Base-by-base conservation (phyloP, 2,329 filamentous ascomycete species). In the Nothopassalora personata region DNA sequence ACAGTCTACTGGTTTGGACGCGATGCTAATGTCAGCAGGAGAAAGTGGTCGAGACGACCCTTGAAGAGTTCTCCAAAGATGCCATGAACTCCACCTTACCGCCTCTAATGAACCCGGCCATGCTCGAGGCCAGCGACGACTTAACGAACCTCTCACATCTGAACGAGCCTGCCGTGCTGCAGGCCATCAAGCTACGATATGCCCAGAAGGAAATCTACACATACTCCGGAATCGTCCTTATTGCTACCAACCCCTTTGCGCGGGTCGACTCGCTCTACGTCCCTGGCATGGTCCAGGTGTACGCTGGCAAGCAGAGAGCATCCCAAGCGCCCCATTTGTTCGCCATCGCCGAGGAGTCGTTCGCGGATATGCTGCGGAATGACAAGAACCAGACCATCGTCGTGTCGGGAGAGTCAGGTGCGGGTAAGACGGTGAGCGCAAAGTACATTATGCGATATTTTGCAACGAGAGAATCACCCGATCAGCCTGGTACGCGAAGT, bases 381-480 rank as follows among this genome's bases (percentile, higher is more conserved):
- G 83, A 84, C 68, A 92, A 91, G 77, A 99, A 99, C 77, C 94
- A 99, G 80, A 99, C 94, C 43, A 90, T 99, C 64, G 94, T 99
- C 56, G 94, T 99, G n/a, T 99, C 94, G 36, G 94, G 94, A 74
- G 94, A 99, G 77, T 99, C 94, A 56, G 94, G 94, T 83, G 94
- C 94, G 64, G 94, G 94, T 72, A 99, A 99, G 80, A 99, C 94
- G 5, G 94, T 99, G 74, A 97, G 93, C 77, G 94, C 94, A 69
- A 99, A 99, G 80, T 97, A 99, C 78, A 97, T 99, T 74, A 99
- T 99, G 94, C 86, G 94, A 71, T 99, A 99, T 80, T 99, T 99
- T 76, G 94, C 94, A 63, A 99, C 94, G 47, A 87, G 94, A 83
- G 94, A 97, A 76, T 88, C 92, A 7, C 91, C 94, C 57, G 91